A percentile compares a stretch with the other conserved stretches of the same genome.
Conservation (phyloP, 2,329 filamentous ascomycete genomes). For the Colletotrichum tamarilloi region DNA sequence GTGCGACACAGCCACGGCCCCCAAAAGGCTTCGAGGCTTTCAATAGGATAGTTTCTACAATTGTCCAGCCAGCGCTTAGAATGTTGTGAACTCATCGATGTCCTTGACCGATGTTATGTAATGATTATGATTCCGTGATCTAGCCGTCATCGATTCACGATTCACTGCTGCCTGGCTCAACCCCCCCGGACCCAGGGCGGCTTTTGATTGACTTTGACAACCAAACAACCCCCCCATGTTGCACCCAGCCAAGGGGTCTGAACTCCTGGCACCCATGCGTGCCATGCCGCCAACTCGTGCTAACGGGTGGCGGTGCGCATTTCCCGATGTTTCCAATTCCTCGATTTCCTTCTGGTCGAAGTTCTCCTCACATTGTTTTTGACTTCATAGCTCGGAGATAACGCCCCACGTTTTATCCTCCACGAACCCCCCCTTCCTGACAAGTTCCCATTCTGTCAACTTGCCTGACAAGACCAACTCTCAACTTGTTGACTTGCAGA, state of each 20-base stretch:
- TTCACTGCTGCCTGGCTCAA: constrained; percentile 7
- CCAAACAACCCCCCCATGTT: not conserved
- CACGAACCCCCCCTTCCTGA: not conserved
- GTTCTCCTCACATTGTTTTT: not conserved
- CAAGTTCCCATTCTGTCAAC: not conserved
- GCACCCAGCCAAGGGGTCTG: constrained; percentile 1
- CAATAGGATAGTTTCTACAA: not conserved
- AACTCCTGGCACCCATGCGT: not conserved
- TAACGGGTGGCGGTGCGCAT: not conserved
- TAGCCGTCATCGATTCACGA: constrained; percentile 25
- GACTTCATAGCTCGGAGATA: not conserved
- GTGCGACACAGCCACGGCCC: not conserved
- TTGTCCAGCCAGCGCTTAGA: not conserved
- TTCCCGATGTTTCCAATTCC: not conserved
- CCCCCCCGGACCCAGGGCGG: not conserved
- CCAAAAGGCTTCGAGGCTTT: too few relatives aligned
- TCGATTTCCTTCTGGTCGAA: not conserved
- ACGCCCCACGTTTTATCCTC: not conserved
- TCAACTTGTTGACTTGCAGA: not conserved
- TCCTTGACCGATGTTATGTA: not conserved
- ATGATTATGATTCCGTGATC: not conserved
- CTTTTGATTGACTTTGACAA: not conserved
- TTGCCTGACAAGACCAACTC: too few relatives aligned
- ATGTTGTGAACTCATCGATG: not conserved
- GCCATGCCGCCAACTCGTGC: not conserved